Conservation (phyloP, 192 early-diverging fungal species). For the Coemansia sp. region DNA sequence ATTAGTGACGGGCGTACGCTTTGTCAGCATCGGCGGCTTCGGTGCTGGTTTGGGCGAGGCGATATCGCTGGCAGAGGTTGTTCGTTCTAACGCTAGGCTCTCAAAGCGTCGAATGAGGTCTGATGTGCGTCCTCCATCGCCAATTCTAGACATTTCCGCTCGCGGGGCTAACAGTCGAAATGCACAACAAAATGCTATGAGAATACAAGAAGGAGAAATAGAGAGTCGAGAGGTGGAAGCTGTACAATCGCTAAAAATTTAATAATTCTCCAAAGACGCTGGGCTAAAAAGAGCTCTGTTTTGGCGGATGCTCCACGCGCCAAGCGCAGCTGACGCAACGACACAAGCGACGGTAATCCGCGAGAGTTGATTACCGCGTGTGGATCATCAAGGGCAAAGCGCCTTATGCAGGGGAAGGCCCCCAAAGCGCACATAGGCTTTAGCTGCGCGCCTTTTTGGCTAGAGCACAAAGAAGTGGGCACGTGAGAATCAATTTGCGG, state of each 20-base stretch:
- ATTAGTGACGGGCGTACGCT: slow-evolving; percentile 10
- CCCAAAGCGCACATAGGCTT: background rate
- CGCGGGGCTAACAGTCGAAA: background rate
- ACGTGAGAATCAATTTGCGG: too few species aligned
- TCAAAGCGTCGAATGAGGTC: slow-evolving; percentile 49
- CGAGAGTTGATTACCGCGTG: background rate
- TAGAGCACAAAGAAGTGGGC: too few species aligned
- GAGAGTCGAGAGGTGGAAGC: background rate
- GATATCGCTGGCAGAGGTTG: background rate
- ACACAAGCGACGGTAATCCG: background rate
- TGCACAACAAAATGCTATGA: background rate
- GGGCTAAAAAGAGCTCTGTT: background rate
- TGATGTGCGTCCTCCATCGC: slow-evolving; percentile 29
- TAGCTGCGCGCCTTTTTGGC: background rate
- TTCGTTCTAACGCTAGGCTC: slow-evolving; percentile 27
- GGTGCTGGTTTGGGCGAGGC: slow-evolving; percentile 1
- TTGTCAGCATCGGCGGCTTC: slow-evolving; percentile 14
- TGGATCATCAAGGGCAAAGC: background rate
- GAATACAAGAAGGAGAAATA: background rate
- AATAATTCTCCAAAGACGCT: too few species aligned
- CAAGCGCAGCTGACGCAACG: background rate
- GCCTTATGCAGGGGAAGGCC: background rate
- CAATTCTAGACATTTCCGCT: slow-evolving; percentile 13
- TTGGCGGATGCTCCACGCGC: background rate
- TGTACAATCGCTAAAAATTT: too few species aligned